Conservation (phyloP, 352 stramenopile genomes). For the Phytophthora europaea region DNA sequence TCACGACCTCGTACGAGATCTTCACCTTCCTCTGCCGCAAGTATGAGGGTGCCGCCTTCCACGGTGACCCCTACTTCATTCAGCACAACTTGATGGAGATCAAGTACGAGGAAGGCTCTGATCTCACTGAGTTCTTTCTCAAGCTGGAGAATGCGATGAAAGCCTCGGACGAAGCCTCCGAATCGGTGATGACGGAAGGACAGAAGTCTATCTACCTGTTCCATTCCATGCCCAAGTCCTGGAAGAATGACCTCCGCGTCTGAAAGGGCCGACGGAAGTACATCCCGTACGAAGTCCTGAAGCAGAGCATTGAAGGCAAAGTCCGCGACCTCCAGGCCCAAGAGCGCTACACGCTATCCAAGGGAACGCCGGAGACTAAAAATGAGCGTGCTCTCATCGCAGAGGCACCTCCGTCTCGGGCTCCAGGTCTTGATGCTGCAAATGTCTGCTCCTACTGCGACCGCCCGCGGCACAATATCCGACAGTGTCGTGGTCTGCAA, state of each 20-base stretch:
- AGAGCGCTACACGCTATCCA: background rate
- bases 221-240: background rate
- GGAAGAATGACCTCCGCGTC: background rate
- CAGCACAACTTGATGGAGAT: slow-evolving; percentile 1
- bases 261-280: slow-evolving; percentile 1
- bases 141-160: background rate
- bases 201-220: no score
- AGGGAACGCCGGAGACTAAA: background rate
- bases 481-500: slow-evolving; percentile 43
- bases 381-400: background rate
- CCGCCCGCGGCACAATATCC: slow-evolving; percentile 7
- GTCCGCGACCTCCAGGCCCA: background rate
- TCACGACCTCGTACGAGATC: background rate
- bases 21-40: background rate
- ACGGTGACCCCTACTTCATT: background rate
- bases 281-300: background rate
- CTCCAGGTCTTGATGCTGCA: no score
- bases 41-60: background rate
- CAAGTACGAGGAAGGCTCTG: background rate
- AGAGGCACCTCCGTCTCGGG: background rate
- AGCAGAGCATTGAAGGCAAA: background rate
- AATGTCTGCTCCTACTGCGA: background rate
- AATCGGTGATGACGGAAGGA: background rate
- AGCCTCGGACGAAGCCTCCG: background rate
- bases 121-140: slow-evolving; percentile 4